Evolutionary conservation across 305 asterid genomes (phyloP).

Genomic region (Solanum hybrid): DNA sequence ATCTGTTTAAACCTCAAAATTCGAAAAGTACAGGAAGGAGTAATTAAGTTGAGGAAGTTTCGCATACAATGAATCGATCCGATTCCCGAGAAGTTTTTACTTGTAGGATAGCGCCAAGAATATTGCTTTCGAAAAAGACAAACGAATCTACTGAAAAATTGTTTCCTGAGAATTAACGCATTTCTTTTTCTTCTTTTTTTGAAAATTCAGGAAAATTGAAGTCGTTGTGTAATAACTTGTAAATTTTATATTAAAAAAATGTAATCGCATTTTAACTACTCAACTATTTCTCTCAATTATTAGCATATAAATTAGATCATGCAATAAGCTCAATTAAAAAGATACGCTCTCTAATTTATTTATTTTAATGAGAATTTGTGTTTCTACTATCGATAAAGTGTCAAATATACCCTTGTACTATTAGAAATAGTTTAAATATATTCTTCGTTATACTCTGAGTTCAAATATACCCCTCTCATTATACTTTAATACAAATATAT

Average conservation of each 20-base stretch:
- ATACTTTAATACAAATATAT: too few species aligned
- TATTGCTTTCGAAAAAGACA: background rate
- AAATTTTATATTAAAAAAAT: too few species aligned
- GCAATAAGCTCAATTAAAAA: background rate
- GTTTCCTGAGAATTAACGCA: background rate
- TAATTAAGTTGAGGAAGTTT: background rate
- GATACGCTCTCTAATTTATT: background rate
- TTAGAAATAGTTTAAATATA: too few species aligned
- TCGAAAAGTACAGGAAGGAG: background rate
- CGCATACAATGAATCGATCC: background rate
- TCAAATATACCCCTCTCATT: too few species aligned
- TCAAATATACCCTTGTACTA: too few species aligned
- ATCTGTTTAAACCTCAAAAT: fast-evolving
- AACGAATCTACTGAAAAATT: background rate
- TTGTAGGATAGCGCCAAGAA: background rate
- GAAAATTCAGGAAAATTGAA: background rate
- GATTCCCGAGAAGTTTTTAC: background rate
- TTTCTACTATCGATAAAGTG: background rate
- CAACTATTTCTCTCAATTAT: background rate
- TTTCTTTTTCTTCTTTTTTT: too few species aligned
- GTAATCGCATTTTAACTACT: background rate
- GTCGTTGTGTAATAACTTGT: background rate
- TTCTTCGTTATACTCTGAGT: too few species aligned
- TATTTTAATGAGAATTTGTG: background rate
- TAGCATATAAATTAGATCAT: background rate